These are phyloP conservation scores for Geranium brycei DNA, from an alignment of 345 rosid genomes.

Conservation along the genomic window DNA sequence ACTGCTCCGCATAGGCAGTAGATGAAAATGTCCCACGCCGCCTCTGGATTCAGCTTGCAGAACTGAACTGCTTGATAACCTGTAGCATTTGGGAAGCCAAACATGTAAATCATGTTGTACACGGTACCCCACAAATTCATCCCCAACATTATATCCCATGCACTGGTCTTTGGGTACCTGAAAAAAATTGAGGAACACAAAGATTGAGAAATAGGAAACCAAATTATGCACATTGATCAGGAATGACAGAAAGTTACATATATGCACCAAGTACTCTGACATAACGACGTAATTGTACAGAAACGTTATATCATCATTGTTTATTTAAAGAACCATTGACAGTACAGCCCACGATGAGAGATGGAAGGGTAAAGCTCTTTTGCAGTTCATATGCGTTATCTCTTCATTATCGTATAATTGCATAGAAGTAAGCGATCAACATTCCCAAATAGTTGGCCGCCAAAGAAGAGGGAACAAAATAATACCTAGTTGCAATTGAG, in stretches of 20 bases:
- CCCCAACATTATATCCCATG: slow-evolving; percentile 94
- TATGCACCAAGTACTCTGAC: too few relatives aligned
- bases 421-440: neutral
- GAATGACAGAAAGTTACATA: too few relatives aligned
- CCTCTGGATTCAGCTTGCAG: slow-evolving; percentile 84
- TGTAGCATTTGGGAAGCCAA: slow-evolving; percentile 57
- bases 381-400: neutral
- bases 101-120: slow-evolving; percentile 85
- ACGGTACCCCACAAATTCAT: slow-evolving; percentile 95
- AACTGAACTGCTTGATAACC: slow-evolving; percentile 65
- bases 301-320: too few relatives aligned
- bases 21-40: slow-evolving; percentile 71
- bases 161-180: slow-evolving; percentile 78
- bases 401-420: too few relatives aligned
- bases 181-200: neutral
- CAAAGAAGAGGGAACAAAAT: neutral
- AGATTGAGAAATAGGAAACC: neutral
- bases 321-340: too few relatives aligned
- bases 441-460: neutral
- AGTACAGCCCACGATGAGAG: neutral
- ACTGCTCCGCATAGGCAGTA: slow-evolving; percentile 91
- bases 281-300: too few relatives aligned
- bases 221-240: too few relatives aligned
- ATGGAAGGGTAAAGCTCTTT: too few relatives aligned
- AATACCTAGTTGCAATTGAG: slow-evolving; percentile 66